These are phyloP conservation scores for Calonectria ilicicola DNA, from an alignment of 2,329 filamentous ascomycete species.

Conservation along the genomic window DNA sequence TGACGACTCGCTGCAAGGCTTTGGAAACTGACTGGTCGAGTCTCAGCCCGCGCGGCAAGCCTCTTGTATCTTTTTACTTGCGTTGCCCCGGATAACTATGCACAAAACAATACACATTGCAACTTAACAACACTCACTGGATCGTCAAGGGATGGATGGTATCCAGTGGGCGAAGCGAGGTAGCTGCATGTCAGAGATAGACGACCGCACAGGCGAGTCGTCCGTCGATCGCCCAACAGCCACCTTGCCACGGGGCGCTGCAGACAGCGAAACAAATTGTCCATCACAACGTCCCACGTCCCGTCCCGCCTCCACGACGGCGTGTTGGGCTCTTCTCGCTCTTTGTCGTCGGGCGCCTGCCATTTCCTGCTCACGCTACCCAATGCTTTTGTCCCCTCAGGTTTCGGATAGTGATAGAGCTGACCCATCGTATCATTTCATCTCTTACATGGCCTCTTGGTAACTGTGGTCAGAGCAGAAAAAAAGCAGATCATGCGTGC, in stretches of 20 bases:
- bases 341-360: background rate
- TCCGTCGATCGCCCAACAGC: slow-evolving; percentile 1
- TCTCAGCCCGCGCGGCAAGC: slow-evolving; percentile 13
- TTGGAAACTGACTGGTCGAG: slow-evolving; percentile 3
- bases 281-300: slow-evolving; percentile 1
- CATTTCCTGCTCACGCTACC: background rate
- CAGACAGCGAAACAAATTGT: background rate
- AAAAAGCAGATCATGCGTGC: background rate
- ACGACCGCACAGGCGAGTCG: slow-evolving; percentile 20
- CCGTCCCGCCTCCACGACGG: background rate
- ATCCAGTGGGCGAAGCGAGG: slow-evolving; percentile 13
- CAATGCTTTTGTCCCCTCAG: background rate
- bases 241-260: background rate
- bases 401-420: background rate
- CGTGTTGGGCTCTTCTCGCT: background rate
- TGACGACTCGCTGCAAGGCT: background rate
- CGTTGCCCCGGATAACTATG: background rate
- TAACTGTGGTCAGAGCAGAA: background rate
- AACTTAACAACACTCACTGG: background rate
- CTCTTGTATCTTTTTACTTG: background rate
- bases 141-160: background rate
- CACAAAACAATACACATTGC: background rate
- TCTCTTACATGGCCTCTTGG: background rate
- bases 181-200: slow-evolving; percentile 28
- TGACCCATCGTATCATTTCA: slow-evolving; percentile 22